Evolutionary conservation across 495 filamentous ascomycete species (phyloP).

Genomic region (Astrothelium subdiscretum): DNA sequence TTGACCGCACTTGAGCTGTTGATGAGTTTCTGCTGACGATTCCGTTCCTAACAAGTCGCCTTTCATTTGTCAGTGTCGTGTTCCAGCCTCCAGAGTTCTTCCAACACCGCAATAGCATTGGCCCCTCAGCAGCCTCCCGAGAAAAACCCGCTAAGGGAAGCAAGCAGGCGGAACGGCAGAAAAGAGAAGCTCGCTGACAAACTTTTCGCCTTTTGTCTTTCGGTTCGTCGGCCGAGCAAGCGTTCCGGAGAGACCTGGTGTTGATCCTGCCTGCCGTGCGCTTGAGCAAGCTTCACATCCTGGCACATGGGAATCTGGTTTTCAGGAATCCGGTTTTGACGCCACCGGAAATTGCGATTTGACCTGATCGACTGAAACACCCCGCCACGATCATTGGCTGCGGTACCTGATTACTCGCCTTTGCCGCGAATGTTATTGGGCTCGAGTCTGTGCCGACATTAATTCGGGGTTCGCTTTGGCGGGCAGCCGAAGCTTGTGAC

Average conservation of each 20-base stretch:
- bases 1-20: neutral
- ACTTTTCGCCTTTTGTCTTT: too few relatives aligned
- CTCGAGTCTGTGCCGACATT: neutral
- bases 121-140: neutral
- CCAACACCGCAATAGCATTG: neutral
- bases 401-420: neutral
- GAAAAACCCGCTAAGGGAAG: neutral
- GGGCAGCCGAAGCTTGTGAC: neutral
- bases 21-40: neutral
- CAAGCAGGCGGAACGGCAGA: too few relatives aligned
- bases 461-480: neutral
- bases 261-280: too few relatives aligned
- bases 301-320: neutral
- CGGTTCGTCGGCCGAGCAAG: too few relatives aligned
- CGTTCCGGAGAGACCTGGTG: too few relatives aligned
- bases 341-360: neutral
- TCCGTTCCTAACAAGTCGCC: too few relatives aligned
- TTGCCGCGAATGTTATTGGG: neutral
- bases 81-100: neutral
- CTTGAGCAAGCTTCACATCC: too few relatives aligned
- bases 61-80: neutral
- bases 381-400: neutral
- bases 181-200: too few relatives aligned
- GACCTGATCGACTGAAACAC: neutral
- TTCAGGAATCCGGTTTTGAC: neutral